These are phyloP conservation scores for Cystobasidium ongulense DNA, from an alignment of 768 basidiomycete species.

Conservation along the genomic window DNA sequence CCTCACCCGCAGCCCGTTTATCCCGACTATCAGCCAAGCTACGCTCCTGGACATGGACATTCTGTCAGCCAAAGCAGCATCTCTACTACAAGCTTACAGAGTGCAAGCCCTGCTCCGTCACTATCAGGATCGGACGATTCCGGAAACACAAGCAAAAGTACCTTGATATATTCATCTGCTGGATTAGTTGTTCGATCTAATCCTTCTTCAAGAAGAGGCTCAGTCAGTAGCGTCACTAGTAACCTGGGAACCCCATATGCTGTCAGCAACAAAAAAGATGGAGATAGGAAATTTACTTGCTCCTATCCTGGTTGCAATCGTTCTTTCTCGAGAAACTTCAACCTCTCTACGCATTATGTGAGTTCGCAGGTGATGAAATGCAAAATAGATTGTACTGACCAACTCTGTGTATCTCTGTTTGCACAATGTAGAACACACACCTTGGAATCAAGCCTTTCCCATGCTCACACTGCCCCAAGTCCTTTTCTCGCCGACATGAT, in stretches of 20 bases:
- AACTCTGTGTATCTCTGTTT: neutral
- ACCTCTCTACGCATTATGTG: slow-evolving; percentile 40
- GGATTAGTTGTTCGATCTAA: neutral
- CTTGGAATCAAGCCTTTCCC: slow-evolving; percentile 12
- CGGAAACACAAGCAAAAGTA: neutral
- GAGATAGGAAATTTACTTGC: slow-evolving; percentile 31
- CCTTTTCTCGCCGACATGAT: slow-evolving; percentile 40
- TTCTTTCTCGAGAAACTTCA: slow-evolving; percentile 41
- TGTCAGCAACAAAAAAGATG: neutral
- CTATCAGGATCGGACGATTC: neutral
- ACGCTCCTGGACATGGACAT: neutral
- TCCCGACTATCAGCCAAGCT: neutral
- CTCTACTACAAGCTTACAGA: neutral
- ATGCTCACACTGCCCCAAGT: slow-evolving; percentile 39
- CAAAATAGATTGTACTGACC: neutral
- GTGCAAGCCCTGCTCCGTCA: neutral
- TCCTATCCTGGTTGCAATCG: slow-evolving; percentile 37
- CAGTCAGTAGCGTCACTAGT: neutral
- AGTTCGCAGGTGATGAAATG: neutral
- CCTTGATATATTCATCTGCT: neutral
- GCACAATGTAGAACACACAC: neutral
- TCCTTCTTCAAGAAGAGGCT: neutral
- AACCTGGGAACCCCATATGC: neutral
- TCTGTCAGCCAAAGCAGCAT: neutral
- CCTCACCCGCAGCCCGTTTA: too few species aligned